Evolutionary conservation across 106 monocot species (phyloP), one percentile per base, ranked within the genome.

Genomic region (Acorus calamus): DNA sequence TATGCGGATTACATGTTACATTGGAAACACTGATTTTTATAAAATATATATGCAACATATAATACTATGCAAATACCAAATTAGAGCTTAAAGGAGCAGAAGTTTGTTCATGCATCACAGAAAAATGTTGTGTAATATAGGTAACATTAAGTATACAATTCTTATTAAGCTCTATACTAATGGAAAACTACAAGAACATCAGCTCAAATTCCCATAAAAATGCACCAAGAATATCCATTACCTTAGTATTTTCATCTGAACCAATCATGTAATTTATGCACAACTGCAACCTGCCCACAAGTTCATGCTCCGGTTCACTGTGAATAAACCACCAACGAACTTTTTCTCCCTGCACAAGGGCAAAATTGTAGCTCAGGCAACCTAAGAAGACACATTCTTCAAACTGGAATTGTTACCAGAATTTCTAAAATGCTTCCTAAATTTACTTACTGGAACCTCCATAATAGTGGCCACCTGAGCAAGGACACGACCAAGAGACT

Each of bases 311-410:
- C 44, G 96, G 96, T 62, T 87, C 96, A 57, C 56, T 70, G 57
- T 73, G 91, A 62, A 98, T 83, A 48, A 88, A 74, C 92, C 82
- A 98, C 96, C 96, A 98, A 5, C 85, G 84, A 44, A 88, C 62
- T 72, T 98, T 98, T 47, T 87, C 83, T 67, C 67, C 77, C 96
- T 98, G 79, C 49, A 67, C 8, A 56, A 52, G 64, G 57, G 53
- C 65, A 59, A 74, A 50, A 53, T 47, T 45, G 42, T 62, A 53
- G 48, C 6, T 14, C 3, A 66, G 58, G 28, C 28, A 28, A 28
- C 28, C 28, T 28, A 28, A 28, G 28, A 28, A 28, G 28, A 28
- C 28, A 28, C 28, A 28, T 28, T 28, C 28, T 28, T 28, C 28
- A 28, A 28, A 28, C 28, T 28, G 28, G 28, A 0, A 28, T 28